Conservation (phyloP, 2,329 filamentous ascomycete species). For the Aureobasidium sp. region DNA sequence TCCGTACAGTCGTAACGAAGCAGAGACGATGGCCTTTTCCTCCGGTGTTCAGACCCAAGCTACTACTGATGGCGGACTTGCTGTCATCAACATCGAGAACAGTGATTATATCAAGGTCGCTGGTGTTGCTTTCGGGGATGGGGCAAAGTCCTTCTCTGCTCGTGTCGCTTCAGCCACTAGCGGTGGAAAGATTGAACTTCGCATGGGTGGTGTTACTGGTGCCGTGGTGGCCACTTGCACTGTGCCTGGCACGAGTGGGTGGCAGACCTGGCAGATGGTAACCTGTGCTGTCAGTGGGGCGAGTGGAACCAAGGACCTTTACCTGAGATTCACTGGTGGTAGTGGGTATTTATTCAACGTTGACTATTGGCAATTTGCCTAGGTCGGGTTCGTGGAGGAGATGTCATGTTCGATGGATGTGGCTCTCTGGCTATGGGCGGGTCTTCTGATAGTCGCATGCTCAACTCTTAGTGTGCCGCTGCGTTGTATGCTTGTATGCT, state of each 20-base stretch:
- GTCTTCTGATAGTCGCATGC: no score
- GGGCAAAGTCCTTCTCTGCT: background rate
- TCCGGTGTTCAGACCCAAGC: background rate
- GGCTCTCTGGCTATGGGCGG: no score
- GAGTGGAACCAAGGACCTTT: background rate
- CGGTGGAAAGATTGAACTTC: background rate
- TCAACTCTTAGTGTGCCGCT: no score
- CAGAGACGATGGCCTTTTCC: background rate
- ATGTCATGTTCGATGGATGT: no score
- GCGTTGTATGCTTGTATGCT: no score
- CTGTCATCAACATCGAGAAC: background rate
- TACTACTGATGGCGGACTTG: background rate
- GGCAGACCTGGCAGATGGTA: background rate
- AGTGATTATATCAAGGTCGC: background rate
- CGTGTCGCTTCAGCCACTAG: background rate
- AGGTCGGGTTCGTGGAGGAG: background rate
- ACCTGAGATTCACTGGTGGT: background rate
- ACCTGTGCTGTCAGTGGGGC: background rate
- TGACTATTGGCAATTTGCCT: slow-evolving; percentile 8
- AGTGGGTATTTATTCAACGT: slow-evolving; percentile 1
- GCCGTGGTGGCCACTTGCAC: background rate
- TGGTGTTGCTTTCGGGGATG: background rate
- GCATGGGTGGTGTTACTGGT: background rate
- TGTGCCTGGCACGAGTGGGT: background rate
- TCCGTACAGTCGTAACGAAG: background rate